Percentiles rank a stretch among this genome's conserved stretches.
phyloP scores from a whole-genome alignment of 345 rosid species.

The Citrus maxima region DNA sequence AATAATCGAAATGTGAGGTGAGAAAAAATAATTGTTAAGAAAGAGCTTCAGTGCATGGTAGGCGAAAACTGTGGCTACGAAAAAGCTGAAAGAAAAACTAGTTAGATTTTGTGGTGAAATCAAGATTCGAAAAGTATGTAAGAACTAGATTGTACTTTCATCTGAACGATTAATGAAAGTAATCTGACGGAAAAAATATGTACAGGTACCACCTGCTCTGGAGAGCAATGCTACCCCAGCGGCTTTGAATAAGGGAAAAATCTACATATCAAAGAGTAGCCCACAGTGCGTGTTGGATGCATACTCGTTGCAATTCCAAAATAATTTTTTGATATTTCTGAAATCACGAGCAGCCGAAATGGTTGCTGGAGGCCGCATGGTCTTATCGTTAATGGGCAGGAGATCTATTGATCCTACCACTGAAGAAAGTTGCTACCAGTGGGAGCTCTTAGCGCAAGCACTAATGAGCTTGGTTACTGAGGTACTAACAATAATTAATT shows the following conservation, averaged over 20 bases:
- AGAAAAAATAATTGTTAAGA: no score
- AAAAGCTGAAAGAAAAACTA: no score
- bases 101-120: no score
- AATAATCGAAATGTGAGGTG: no score
- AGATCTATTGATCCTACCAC: conserved; percentile 47
- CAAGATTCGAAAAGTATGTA: no score
- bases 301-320: conserved; percentile 54
- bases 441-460: conserved; percentile 70
- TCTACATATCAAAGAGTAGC: conserved; percentile 70
- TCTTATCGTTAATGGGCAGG: conserved; percentile 63
- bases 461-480: conserved; percentile 57
- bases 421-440: conserved; percentile 50
- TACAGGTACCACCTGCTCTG: conserved; percentile 55
- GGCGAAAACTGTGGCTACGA: no score
- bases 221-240: conserved; percentile 3
- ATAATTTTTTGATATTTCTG: conserved; percentile 53
- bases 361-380: conserved; percentile 65
- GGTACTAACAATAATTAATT: conserved; percentile 27
- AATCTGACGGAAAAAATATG: no score
- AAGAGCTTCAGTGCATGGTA: no score
- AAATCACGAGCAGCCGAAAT: conserved; percentile 55
- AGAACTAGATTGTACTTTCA: no score
- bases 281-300: conserved; percentile 47
- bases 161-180: no score
- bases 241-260: conserved; percentile 56